Evolutionary conservation across 2,329 filamentous ascomycete species (phyloP).

Genomic region (Cytospora mali): DNA sequence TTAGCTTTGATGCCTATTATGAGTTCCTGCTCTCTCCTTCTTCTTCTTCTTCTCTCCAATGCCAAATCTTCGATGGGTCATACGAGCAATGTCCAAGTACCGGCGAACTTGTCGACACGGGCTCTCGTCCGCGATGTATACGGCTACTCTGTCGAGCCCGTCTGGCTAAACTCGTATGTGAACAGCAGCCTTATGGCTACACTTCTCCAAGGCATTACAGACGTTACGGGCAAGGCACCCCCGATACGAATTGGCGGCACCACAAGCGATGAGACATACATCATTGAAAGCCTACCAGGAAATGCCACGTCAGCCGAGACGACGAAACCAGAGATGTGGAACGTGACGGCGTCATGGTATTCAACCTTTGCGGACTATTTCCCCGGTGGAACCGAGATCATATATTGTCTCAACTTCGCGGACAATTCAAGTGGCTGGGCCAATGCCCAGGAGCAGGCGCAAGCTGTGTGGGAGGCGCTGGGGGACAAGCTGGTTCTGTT

Average conservation of each 20-base stretch:
- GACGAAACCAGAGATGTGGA: slow-evolving; percentile 35
- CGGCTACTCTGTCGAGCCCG: slow-evolving; percentile 41
- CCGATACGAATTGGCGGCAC: slow-evolving; percentile 41
- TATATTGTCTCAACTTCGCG: slow-evolving; percentile 40
- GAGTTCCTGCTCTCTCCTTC: neutral
- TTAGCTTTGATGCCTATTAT: neutral
- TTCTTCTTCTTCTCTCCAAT: slow-evolving; percentile 6
- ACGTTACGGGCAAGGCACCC: slow-evolving; percentile 37
- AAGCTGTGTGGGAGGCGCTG: slow-evolving; percentile 35
- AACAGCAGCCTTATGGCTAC: slow-evolving; percentile 35
- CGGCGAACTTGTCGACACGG: slow-evolving; percentile 33
- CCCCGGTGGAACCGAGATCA: slow-evolving; percentile 36
- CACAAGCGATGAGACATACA: slow-evolving; percentile 40
- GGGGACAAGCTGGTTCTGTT: slow-evolving; percentile 36
- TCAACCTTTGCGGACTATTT: slow-evolving; percentile 38
- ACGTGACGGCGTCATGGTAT: slow-evolving; percentile 40
- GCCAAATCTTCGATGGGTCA: slow-evolving; percentile 7
- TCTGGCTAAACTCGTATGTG: slow-evolving; percentile 38
- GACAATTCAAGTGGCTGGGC: slow-evolving; percentile 33
- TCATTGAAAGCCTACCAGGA: slow-evolving; percentile 34
- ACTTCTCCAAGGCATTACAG: slow-evolving; percentile 34
- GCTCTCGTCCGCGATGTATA: slow-evolving; percentile 36
- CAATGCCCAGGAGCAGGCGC: slow-evolving; percentile 32
- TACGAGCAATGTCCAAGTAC: slow-evolving; percentile 32
- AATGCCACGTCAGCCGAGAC: slow-evolving; percentile 34